Percentiles rank a stretch among this genome's conserved stretches.
Evolutionary conservation across 2,329 filamentous ascomycete genomes (phyloP).

Genomic region (Diaporthe citri): DNA sequence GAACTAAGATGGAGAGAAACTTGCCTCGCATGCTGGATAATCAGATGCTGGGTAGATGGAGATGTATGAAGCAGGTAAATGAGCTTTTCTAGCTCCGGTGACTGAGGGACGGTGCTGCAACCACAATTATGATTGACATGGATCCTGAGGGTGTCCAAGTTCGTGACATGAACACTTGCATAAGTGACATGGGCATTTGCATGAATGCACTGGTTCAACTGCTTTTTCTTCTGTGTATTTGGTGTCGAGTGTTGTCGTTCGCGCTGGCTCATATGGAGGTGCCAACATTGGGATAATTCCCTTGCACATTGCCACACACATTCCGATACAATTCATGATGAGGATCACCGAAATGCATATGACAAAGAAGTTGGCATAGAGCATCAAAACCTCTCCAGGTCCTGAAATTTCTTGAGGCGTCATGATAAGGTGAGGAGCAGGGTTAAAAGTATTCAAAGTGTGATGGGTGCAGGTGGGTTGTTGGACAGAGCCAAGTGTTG

Average conservation of each 20-base stretch:
- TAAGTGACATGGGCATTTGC: neutral
- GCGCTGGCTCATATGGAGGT: neutral
- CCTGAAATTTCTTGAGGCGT: neutral
- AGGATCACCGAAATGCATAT: neutral
- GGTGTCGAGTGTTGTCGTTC: neutral
- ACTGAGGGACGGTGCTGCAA: neutral
- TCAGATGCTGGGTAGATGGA: neutral
- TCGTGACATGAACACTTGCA: neutral
- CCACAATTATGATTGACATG: neutral
- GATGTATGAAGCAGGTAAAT: neutral
- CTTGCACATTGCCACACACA: neutral
- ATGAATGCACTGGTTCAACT: neutral
- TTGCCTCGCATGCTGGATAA: neutral
- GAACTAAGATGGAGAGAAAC: neutral
- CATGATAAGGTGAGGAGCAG: neutral
- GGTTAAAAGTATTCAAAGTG: neutral
- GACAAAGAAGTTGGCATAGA: neutral
- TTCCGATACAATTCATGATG: neutral
- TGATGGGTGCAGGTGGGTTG: neutral
- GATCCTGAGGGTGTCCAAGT: neutral
- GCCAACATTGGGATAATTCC: neutral
- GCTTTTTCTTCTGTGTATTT: neutral
- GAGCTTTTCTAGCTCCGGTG: neutral
- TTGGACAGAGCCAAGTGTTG: neutral
- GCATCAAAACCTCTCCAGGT: neutral